These are phyloP conservation scores for Polytrichum commune DNA, from an alignment of 225 moss, liverwort and hornwort genomes.

Conservation along the genomic window DNA sequence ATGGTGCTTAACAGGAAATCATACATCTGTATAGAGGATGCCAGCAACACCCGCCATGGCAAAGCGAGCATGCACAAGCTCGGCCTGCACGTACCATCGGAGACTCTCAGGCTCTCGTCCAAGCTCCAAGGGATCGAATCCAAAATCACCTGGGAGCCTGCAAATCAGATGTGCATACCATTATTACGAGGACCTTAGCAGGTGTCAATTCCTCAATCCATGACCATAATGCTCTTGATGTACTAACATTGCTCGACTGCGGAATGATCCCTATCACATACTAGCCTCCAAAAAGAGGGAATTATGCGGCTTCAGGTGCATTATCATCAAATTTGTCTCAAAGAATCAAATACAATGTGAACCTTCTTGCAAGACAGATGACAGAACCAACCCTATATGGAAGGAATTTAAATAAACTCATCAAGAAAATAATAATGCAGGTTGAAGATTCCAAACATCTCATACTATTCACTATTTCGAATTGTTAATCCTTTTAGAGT, in stretches of 20 bases:
- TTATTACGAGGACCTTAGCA: too few species aligned
- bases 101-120: conserved; percentile 42
- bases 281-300: background rate
- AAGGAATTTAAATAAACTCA: too few species aligned
- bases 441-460: too few species aligned
- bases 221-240: background rate
- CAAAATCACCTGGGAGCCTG: conserved; percentile 63
- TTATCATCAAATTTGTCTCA: too few species aligned
- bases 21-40: conserved; percentile 64
- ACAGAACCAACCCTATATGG: too few species aligned
- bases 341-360: too few species aligned
- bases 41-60: conserved; percentile 67
- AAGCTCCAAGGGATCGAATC: conserved; percentile 60
- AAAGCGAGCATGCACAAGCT: conserved; percentile 65
- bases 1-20: conserved; percentile 14
- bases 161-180: background rate
- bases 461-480: too few species aligned
- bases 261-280: background rate
- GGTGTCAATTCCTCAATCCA: background rate
- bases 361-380: too few species aligned
- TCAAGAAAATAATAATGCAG: too few species aligned
- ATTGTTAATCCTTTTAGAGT: too few species aligned
- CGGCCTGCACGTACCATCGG: conserved; percentile 69
- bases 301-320: background rate
- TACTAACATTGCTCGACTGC: background rate